These are phyloP conservation scores for Acacia acuminata DNA, from an alignment of 306 rosid genomes.

Conservation along the genomic window DNA sequence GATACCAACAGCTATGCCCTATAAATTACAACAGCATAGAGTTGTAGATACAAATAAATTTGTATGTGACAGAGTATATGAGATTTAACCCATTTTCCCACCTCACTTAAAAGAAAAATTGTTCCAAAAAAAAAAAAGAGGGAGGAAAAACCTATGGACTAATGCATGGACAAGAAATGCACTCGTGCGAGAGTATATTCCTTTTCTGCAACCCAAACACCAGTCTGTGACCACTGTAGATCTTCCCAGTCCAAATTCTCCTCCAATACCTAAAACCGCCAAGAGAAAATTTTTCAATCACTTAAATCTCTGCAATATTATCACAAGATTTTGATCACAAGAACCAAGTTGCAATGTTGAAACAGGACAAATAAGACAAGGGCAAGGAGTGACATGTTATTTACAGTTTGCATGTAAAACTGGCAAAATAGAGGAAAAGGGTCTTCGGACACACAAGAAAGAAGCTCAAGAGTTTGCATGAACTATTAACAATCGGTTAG, in stretches of 20 bases:
- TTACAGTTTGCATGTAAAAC: neutral
- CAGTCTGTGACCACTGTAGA: constrained; percentile 96
- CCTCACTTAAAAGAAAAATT: neutral
- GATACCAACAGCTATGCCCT: constrained; percentile 4
- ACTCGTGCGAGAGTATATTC: constrained; percentile 93
- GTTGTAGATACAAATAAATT: constrained; percentile 19
- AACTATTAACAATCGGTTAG: neutral
- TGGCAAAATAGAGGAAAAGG: neutral
- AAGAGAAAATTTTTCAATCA: constrained; percentile 20
- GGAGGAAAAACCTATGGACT: constrained; percentile 20
- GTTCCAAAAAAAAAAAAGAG: neutral
- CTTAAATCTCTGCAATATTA: neutral
- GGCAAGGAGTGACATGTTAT: neutral
- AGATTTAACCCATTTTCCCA: constrained; percentile 1
- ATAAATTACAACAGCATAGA: constrained; percentile 22
- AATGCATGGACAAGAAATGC: constrained; percentile 81
- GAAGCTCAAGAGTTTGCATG: neutral
- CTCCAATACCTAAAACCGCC: constrained; percentile 66
- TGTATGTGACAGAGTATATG: neutral
- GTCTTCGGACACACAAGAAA: neutral
- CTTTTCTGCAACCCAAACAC: constrained; percentile 92
- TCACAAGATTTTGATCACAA: neutral
- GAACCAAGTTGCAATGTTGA: neutral
- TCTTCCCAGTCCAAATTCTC: constrained; percentile 98
- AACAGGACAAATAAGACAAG: neutral